phyloP scores from a whole-genome alignment of 805 yeast species.

The Candida caryicola region DNA sequence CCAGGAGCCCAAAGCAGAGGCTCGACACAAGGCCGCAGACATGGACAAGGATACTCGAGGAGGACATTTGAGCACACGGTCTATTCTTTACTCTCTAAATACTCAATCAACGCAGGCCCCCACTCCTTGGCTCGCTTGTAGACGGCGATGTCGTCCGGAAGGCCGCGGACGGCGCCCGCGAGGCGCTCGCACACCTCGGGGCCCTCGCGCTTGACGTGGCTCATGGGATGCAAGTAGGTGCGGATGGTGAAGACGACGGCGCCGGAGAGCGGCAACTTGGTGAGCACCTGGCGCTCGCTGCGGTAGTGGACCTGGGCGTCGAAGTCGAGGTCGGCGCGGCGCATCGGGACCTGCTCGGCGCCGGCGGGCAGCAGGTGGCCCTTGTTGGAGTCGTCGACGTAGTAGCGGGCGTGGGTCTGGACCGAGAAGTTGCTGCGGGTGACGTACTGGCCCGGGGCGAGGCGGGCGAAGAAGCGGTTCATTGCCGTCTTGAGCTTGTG shows the following conservation, averaged over 20 bases:
- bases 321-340: slow-evolving; percentile 34
- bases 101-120: slow-evolving; percentile 57
- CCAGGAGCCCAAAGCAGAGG: too few species aligned
- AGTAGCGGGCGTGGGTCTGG: slow-evolving; percentile 34
- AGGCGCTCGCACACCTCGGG: slow-evolving; percentile 47
- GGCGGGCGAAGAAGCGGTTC: slow-evolving; percentile 39
- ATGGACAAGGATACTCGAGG: too few species aligned
- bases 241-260: slow-evolving; percentile 42
- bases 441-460: slow-evolving; percentile 37
- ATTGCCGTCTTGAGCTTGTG: slow-evolving; percentile 36
- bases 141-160: slow-evolving; percentile 54
- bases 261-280: slow-evolving; percentile 36
- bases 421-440: slow-evolving; percentile 41
- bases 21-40: too few species aligned
- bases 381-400: slow-evolving; percentile 39
- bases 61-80: too few species aligned
- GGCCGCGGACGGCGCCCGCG: slow-evolving; percentile 59
- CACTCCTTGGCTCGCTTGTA: slow-evolving; percentile 66
- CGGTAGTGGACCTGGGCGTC: slow-evolving; percentile 39
- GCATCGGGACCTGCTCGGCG: slow-evolving; percentile 21
- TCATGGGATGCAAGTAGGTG: slow-evolving; percentile 38
- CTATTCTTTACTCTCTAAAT: slow-evolving; percentile 6
- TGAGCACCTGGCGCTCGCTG: slow-evolving; percentile 42
- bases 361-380: slow-evolving; percentile 35
- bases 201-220: slow-evolving; percentile 29